A percentile compares a stretch with the other conserved stretches of the same genome.
Conservation (phyloP, 2,329 filamentous ascomycete species). For the Cadophora gregata region DNA sequence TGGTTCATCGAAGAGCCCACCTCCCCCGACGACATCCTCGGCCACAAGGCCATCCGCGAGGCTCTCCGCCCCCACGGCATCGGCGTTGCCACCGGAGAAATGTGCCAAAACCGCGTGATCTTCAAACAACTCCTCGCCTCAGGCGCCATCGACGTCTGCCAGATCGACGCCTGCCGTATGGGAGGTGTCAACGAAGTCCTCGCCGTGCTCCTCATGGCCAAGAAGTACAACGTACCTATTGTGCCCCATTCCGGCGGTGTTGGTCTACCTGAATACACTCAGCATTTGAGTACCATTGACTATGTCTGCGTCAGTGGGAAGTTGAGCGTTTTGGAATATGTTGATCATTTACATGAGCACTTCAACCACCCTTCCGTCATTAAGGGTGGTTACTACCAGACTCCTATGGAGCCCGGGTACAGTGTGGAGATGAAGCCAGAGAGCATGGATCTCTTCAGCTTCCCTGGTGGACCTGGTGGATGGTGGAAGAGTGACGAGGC, state of each 20-base stretch:
- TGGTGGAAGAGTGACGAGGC: conserved; percentile 80
- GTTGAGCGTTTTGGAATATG: conserved; percentile 84
- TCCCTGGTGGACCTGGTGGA: conserved; percentile 76
- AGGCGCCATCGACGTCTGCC: conserved; percentile 84
- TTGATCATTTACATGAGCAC: conserved; percentile 93
- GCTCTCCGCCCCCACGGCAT: conserved; percentile 77
- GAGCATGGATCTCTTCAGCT: conserved; percentile 82
- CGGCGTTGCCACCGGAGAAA: conserved; percentile 89
- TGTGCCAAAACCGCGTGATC: conserved; percentile 93
- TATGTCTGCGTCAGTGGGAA: conserved; percentile 87
- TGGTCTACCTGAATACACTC: conserved; percentile 90
- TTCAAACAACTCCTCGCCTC: conserved; percentile 89
- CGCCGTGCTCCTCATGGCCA: conserved; percentile 86
- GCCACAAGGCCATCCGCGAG: conserved; percentile 83
- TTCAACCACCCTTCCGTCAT: conserved; percentile 83
- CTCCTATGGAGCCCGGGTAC: conserved; percentile 82
- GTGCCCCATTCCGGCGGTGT: conserved; percentile 91
- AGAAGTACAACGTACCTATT: conserved; percentile 74
- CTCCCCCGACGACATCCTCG: conserved; percentile 86
- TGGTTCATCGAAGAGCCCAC: conserved; percentile 98
- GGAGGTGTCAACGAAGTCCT: conserved; percentile 92
- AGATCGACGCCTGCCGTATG: conserved; percentile 88
- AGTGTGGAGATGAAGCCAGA: conserved; percentile 92
- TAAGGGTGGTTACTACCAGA: conserved; percentile 86
- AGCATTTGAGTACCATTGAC: conserved; percentile 91